Conservation (phyloP, 31 red algal species). For the Asparagopsis taxiformis region DNA sequence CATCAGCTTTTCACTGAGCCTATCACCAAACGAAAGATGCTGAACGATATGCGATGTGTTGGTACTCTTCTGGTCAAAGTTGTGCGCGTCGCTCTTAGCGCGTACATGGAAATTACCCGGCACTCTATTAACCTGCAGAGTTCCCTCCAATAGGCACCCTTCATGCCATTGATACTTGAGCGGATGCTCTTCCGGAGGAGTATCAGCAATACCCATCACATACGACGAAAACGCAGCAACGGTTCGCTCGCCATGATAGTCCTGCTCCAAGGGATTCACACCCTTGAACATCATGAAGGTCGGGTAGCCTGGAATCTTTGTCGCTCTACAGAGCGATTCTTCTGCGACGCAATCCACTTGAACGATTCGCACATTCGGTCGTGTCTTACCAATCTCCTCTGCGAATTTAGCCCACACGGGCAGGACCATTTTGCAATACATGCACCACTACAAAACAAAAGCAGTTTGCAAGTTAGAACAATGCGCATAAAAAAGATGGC, state of each 20-base stretch:
- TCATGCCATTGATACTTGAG: slow-evolving; percentile 79
- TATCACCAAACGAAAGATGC: slow-evolving; percentile 71
- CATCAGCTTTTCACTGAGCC: slow-evolving; percentile 22
- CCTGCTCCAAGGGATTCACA: slow-evolving; percentile 55
- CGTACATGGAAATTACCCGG: slow-evolving; percentile 77
- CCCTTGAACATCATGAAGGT: slow-evolving; percentile 86
- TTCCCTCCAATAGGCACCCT: slow-evolving; percentile 70
- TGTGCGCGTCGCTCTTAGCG: slow-evolving; percentile 80
- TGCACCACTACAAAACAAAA: slow-evolving; percentile 42
- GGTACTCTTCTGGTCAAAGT: slow-evolving; percentile 80
- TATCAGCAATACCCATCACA: slow-evolving; percentile 45
- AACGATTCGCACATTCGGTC: slow-evolving; percentile 65
- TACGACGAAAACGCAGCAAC: slow-evolving; percentile 58
- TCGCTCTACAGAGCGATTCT: slow-evolving; percentile 30
- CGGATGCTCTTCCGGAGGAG: slow-evolving; percentile 55
- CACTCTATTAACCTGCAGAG: slow-evolving; percentile 70
- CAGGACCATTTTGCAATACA: slow-evolving; percentile 57
- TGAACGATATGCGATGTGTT: slow-evolving; percentile 83
- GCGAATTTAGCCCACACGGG: slow-evolving; percentile 67
- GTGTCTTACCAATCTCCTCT: slow-evolving; percentile 13
- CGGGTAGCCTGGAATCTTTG: slow-evolving; percentile 82
- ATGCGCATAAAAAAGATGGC: neutral
- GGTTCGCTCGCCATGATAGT: slow-evolving; percentile 59
- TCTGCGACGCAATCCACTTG: slow-evolving; percentile 70
- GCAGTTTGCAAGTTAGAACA: neutral